Conservation (phyloP, 495 filamentous ascomycete species). For the Eremomyces bilateralis region DNA sequence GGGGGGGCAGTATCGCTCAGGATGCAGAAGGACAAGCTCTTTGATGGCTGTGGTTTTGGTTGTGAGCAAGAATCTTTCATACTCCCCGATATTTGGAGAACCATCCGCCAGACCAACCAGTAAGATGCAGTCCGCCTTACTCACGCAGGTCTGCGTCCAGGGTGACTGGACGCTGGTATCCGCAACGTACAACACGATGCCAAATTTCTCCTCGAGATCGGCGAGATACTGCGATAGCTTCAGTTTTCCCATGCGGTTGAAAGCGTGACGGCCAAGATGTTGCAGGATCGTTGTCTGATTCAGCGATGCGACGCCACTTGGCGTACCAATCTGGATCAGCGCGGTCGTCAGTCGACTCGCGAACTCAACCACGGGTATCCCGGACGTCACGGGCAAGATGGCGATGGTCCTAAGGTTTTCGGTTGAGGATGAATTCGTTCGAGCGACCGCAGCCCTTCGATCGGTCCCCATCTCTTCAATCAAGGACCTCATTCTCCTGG, state of each 20-base stretch:
- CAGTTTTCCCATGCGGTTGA: conserved; percentile 90
- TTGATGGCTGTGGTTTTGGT: conserved; percentile 96
- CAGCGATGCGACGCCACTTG: conserved; percentile 74
- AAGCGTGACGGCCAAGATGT: conserved; percentile 85
- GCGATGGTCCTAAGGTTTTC: conserved; percentile 85
- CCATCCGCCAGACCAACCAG: conserved; percentile 82
- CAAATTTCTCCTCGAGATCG: conserved; percentile 91
- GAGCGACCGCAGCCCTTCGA: conserved; percentile 28
- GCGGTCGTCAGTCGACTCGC: conserved; percentile 74
- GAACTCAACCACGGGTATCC: conserved; percentile 89
- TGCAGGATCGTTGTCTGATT: conserved; percentile 88
- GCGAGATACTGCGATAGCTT: conserved; percentile 92
- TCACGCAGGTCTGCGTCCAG: conserved; percentile 96
- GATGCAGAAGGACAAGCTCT: conserved; percentile 79
- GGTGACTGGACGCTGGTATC: conserved; percentile 90
- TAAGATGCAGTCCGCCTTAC: conserved; percentile 86
- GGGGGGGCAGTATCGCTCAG: conserved; percentile 68
- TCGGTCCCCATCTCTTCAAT: conserved; percentile 40
- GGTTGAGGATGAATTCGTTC: conserved; percentile 59
- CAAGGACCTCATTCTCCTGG: conserved; percentile 74
- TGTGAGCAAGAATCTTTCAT: conserved; percentile 81
- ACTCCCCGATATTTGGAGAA: conserved; percentile 79
- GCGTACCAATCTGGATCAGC: conserved; percentile 65
- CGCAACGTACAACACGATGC: conserved; percentile 89
- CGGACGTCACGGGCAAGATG: conserved; percentile 72